Percentiles rank a stretch among this genome's conserved stretches.
Evolutionary conservation across 1,284 basidiomycete species (phyloP).

Genomic region (Leccinum subrobustum): DNA sequence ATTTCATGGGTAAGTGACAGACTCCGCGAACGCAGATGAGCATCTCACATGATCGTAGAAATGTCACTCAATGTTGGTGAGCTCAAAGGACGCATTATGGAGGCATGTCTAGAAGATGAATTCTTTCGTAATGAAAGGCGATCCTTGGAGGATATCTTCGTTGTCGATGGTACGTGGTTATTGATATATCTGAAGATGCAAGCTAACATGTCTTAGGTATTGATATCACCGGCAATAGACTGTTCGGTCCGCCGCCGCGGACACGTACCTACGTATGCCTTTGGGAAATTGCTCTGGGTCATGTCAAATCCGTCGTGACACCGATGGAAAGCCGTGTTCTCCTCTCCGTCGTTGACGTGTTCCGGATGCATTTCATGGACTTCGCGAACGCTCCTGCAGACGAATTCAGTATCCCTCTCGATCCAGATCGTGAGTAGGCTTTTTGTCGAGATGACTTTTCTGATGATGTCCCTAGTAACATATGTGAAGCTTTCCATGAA

Average conservation of each 20-base stretch:
- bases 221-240: slow-evolving; percentile 76
- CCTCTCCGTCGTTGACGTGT: slow-evolving; percentile 52
- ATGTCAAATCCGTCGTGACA: slow-evolving; percentile 57
- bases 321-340: slow-evolving; percentile 56
- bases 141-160: slow-evolving; percentile 41
- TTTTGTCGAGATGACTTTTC: background rate
- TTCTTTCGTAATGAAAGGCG: slow-evolving; percentile 33
- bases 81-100: slow-evolving; percentile 51
- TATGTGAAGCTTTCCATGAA: slow-evolving; percentile 65
- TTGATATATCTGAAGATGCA: slow-evolving; percentile 3
- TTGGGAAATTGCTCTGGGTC: slow-evolving; percentile 79
- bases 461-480: slow-evolving; percentile 17
- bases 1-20: slow-evolving; percentile 73
- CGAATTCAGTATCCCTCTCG: slow-evolving; percentile 59
- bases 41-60: slow-evolving; percentile 45
- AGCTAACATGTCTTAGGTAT: slow-evolving; percentile 52
- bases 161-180: slow-evolving; percentile 59
- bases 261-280: slow-evolving; percentile 86
- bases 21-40: background rate
- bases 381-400: slow-evolving; percentile 76
- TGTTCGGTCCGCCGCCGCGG: slow-evolving; percentile 86
- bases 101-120: slow-evolving; percentile 47
- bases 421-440: slow-evolving; percentile 68
- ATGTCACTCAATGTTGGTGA: slow-evolving; percentile 70
- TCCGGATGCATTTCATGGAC: slow-evolving; percentile 73